Base-by-base conservation (phyloP, 2,329 filamentous ascomycete species). In the Fusarium dlaminii region DNA sequence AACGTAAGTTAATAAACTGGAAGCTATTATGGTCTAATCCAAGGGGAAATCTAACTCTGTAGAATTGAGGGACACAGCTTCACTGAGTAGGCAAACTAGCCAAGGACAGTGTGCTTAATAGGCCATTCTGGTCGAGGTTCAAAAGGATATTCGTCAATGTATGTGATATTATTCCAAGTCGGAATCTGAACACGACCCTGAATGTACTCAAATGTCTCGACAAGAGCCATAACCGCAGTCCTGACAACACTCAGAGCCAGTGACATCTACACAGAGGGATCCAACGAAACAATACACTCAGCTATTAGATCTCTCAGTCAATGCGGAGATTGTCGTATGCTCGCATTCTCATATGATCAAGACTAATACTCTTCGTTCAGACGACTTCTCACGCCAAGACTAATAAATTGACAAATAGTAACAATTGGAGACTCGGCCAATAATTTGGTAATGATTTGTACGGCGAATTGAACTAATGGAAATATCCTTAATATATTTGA, bases 301-400 rank as follows among this genome's bases (percentile, higher is more conserved):
- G 64, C 18, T 9, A 63, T 68, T 8, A 72, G 22, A 11, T n/a
- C n/a, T 72, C 68, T 68, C 68, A 72, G 27, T 72, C 68, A 32
- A 72, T 61, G 2, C 59, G 36, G 60, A 57, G 14, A 68, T 59
- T 65, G 65, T 69, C 14, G 57, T 65, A 30, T 73, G 46, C 24
- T 64, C 63, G 60, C 70, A 72, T 9, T 45, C 39, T 61, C 34
- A 65, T 58, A 34, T 61, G 49, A 43, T 70, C 43, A 15, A 70
- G 56, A 12, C 54, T 65, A 57, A 72, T 73, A 39, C 68, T 73
- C 13, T 62, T 43, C 1, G 37, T 66, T 73, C 17, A 73, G 49
- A 17, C 54, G 52, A 17, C 65, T 58, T 13, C 70, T 29, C 7
- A 70, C 57, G 8, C 65, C 32, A 36, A 70, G 58, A 48, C 69